phyloP scores from a whole-genome alignment of 225 moss, liverwort and hornwort species.

The Polytrichum commune region DNA sequence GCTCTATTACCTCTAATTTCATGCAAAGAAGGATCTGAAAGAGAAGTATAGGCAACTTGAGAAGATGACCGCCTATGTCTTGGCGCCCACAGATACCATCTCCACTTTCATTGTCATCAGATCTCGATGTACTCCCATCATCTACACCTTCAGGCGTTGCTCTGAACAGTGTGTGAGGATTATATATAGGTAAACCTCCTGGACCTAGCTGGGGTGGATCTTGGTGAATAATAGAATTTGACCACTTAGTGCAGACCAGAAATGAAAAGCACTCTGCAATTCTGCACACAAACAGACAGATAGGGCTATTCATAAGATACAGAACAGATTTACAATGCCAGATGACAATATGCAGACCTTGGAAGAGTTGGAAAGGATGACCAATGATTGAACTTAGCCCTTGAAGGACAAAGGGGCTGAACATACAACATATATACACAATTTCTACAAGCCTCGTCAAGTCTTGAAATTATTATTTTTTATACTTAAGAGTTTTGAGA shows the following conservation, averaged over 20 bases:
- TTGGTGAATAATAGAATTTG: slow-evolving; percentile 84
- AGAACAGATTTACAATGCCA: too few species aligned
- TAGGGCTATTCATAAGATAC: background rate
- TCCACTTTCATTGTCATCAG: slow-evolving; percentile 69
- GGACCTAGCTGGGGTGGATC: slow-evolving; percentile 64
- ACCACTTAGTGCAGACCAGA: slow-evolving; percentile 98
- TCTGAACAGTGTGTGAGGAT: slow-evolving; percentile 56
- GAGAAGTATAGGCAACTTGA: slow-evolving; percentile 86
- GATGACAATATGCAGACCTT: too few species aligned
- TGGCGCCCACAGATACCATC: slow-evolving; percentile 91
- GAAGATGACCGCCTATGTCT: slow-evolving; percentile 91
- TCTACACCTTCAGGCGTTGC: slow-evolving; percentile 65
- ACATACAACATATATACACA: too few species aligned
- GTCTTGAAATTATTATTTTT: too few species aligned
- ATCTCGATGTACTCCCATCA: slow-evolving; percentile 73
- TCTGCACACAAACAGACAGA: slow-evolving; percentile 37
- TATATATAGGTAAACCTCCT: slow-evolving; percentile 57
- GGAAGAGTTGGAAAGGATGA: too few species aligned
- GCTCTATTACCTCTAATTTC: slow-evolving; percentile 77
- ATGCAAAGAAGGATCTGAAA: slow-evolving; percentile 97
- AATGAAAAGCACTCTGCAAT: slow-evolving; percentile 99
- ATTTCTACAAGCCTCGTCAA: too few species aligned
- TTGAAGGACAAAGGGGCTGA: too few species aligned
- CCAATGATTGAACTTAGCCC: too few species aligned
- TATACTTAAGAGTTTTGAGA: too few species aligned